Base-by-base conservation (phyloP, 1,284 basidiomycete species). In the Lentinus polychrous region DNA sequence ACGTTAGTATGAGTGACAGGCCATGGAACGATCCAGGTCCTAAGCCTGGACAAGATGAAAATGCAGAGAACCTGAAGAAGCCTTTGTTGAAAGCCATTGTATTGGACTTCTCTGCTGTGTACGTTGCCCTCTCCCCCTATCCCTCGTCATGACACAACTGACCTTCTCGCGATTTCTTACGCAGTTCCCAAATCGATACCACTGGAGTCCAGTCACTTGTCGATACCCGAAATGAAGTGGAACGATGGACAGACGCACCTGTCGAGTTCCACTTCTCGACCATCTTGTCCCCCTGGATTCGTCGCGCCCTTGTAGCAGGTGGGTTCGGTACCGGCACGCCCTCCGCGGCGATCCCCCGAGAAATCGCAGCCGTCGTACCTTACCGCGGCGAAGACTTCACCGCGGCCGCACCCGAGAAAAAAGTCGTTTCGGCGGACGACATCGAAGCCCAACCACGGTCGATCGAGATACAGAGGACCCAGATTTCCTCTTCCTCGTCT, bases 1-100 rank as follows among this genome's bases (percentile, higher is more conserved):
- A 69, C 20, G 72, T 89, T 55, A 74, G 65, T 47, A 66, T 79
- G 41, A 73, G 77, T 55, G 93, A 98, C 62, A 80, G 95, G 41
- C 82, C 92, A 2, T 99, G 95, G 95, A 99, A 99, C 64, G 94
- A 96, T 61, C 86, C 91, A 11, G 90, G 90, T 40, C 89, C 87
- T 34, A 66, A 67, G 45, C 70, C 74, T 45, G 73, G 71, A 18
- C 57, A 67, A 6, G 70, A 68, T 36, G 76, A 81, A 48, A 72
- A 69, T 52, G 68, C 62, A 31, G 69, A 66, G 18, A 86, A 91
- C 53, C 54, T 68, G 18, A 72, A 74, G 58, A 80, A 79, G 56
- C 90, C 94, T 0, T 61, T 74, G 6, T 72, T 98, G 32, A 83
- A 81, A 45, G 93, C 94, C 8, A 78, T 99, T 57, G 86, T 99